These are phyloP conservation scores for Mentha longifolia DNA, from an alignment of 257 asterid species.

Conservation along the genomic window DNA sequence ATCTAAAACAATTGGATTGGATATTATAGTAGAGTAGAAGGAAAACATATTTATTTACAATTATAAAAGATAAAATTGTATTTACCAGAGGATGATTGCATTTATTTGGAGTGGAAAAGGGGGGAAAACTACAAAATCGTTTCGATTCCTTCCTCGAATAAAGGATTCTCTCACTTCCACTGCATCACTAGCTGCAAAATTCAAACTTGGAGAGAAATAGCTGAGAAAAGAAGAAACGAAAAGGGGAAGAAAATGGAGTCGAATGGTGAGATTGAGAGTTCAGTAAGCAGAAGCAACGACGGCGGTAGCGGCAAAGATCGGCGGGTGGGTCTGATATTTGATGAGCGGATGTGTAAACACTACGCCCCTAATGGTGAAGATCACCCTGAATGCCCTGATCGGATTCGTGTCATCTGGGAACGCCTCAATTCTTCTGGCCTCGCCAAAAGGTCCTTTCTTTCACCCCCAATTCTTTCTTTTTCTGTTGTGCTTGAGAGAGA, in stretches of 20 bases:
- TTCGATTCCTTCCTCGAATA: background rate
- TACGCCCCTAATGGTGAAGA: conserved; percentile 43
- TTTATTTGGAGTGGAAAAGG: background rate
- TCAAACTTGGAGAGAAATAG: too few relatives aligned
- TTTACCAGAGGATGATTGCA: too few relatives aligned
- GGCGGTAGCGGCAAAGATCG: conserved; percentile 34
- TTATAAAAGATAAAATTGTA: too few relatives aligned
- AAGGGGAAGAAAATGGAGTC: conserved; percentile 33
- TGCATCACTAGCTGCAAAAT: background rate
- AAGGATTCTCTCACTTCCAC: background rate
- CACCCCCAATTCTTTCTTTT: conserved; percentile 1
- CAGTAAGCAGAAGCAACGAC: conserved; percentile 22
- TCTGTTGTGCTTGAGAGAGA: background rate
- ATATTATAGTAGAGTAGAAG: too few relatives aligned
- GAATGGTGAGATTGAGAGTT: conserved; percentile 32
- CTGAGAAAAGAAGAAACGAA: background rate
- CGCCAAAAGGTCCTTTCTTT: conserved; percentile 53
- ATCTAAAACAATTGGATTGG: too few relatives aligned
- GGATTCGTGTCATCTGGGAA: conserved; percentile 77
- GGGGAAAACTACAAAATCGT: conserved; percentile 15
- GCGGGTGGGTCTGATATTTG: conserved; percentile 85
- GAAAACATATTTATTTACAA: too few relatives aligned
- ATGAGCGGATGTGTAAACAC: conserved; percentile 87
- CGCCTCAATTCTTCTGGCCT: conserved; percentile 69
- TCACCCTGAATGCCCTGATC: conserved; percentile 87